Base-by-base conservation (phyloP, 2,329 filamentous ascomycete genomes). In the Cladophialophora yegresii region DNA sequence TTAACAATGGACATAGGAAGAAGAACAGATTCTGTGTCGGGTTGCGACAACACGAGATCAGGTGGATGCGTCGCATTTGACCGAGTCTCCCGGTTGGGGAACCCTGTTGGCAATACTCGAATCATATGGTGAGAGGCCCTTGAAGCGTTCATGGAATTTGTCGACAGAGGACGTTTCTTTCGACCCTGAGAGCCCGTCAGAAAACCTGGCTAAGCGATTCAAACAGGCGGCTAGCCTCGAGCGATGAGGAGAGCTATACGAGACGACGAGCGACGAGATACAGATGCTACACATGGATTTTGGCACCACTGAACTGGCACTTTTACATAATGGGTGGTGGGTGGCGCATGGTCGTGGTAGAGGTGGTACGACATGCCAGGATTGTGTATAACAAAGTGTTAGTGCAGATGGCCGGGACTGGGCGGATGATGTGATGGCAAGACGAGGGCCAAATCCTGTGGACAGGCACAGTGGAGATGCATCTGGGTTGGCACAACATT, bases 41-140 rank as follows among this genome's bases (percentile, higher is more conserved):
- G 90, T 96, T 59, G 93, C 93, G 26, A 89, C 87, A 50, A 86
- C 86, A 65, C 90, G 93, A 75, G 90, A 96, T 77, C 84, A 91
- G 63, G 86, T 89, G 67, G 90, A 96, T 71, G 89, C 88, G 66
- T 88, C 92, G 75, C 89, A 95, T 75, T 85, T 99, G 71, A 87
- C 92, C 78, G 89, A 92, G 72, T 93, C 90, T 72, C 85, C 89
- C 75, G 95, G 95, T 74, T 99, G 95, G 95, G 90, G 93, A 78
- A 98, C 92, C 65, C 84, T 99, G 75, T 85, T 93, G 79, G 89
- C 90, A 77, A 96, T 99, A 77, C 86, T 98, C 81, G 87, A 95
- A 87, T 90, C 67, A 63, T 92, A 91, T 85, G 92, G 93, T 96
- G 93, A 96, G 90, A 89, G 89, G 87, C 70, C 74, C 68, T 71